These are phyloP conservation scores for Diatrype stigma DNA, from an alignment of 2,329 filamentous ascomycete species.

Conservation along the genomic window DNA sequence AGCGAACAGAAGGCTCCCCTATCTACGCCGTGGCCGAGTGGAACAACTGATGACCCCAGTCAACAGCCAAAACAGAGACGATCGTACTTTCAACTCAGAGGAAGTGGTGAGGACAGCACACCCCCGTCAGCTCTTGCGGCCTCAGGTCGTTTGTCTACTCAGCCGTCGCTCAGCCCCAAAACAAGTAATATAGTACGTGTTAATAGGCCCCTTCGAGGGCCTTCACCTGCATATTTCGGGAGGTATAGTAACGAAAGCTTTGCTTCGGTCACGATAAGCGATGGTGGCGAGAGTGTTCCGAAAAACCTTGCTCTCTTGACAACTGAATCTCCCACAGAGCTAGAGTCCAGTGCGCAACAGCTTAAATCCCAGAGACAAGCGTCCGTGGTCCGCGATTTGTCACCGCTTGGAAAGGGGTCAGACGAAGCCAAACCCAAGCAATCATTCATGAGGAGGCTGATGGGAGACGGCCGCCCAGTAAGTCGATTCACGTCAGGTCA, in stretches of 20 bases:
- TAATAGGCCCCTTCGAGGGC: not conserved
- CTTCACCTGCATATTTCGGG: not conserved
- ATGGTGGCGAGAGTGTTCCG: not conserved
- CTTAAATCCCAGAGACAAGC: not conserved
- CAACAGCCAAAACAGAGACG: not conserved
- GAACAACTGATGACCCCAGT: not conserved
- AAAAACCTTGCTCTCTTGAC: not conserved
- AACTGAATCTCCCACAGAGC: not conserved
- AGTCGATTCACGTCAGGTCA: not conserved
- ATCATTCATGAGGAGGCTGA: conserved; percentile 12
- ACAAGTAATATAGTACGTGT: not conserved
- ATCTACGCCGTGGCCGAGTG: not conserved
- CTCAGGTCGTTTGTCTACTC: not conserved
- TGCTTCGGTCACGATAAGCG: not conserved
- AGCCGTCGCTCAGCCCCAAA: not conserved
- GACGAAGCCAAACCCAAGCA: conserved; percentile 8
- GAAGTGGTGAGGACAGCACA: not conserved
- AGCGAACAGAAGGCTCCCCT: not conserved
- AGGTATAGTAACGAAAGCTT: not conserved
- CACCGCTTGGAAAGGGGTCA: not conserved
- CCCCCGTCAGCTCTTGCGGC: not conserved
- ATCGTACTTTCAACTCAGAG: not conserved
- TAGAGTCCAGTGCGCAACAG: not conserved
- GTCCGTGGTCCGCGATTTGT: not conserved
- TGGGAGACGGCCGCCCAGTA: conserved; percentile 9